Evolutionary conservation across 208 protist genomes (phyloP).

Genomic region (Crithidia fasciculata): DNA sequence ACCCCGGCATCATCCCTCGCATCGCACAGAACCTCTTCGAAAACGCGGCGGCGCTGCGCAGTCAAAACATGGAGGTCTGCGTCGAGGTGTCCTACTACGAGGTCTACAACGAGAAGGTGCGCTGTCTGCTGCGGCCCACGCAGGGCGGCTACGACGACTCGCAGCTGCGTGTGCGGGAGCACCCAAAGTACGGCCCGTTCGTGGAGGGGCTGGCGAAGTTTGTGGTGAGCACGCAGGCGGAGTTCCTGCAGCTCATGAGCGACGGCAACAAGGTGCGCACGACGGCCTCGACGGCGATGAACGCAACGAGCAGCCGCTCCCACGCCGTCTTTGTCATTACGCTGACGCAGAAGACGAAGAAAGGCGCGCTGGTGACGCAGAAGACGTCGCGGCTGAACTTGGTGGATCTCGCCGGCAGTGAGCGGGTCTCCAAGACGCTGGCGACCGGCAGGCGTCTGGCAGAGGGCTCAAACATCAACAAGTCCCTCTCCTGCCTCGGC

Average conservation of each 20-base stretch:
- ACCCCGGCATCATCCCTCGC: constrained; percentile 71
- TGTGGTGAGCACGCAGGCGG: constrained; percentile 58
- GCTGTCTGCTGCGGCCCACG: constrained; percentile 70
- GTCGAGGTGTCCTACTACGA: constrained; percentile 88
- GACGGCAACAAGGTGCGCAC: constrained; percentile 88
- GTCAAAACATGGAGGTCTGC: constrained; percentile 71
- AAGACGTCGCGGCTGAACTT: constrained; percentile 74
- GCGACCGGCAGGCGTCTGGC: constrained; percentile 80
- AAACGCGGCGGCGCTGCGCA: constrained; percentile 34
- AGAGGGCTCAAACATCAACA: constrained; percentile 93
- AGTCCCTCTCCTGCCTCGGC: constrained; percentile 81
- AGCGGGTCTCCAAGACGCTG: constrained; percentile 86
- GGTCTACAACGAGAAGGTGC: constrained; percentile 92
- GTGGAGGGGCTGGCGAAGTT: constrained; percentile 82
- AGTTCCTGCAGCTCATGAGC: constrained; percentile 83
- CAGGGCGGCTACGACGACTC: constrained; percentile 64
- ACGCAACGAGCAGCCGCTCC: constrained; percentile 83
- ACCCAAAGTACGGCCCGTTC: constrained; percentile 81
- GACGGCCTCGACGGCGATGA: constrained; percentile 92
- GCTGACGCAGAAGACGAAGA: constrained; percentile 67
- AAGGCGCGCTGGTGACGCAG: constrained; percentile 46
- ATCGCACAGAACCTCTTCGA: constrained; percentile 69
- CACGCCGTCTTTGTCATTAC: constrained; percentile 93
- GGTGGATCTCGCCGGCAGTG: constrained; percentile 85
- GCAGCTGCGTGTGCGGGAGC: constrained; percentile 76